Base-by-base conservation (phyloP, 2,329 filamentous ascomycete genomes). In the Phaeosphaeriaceae sp. region DNA sequence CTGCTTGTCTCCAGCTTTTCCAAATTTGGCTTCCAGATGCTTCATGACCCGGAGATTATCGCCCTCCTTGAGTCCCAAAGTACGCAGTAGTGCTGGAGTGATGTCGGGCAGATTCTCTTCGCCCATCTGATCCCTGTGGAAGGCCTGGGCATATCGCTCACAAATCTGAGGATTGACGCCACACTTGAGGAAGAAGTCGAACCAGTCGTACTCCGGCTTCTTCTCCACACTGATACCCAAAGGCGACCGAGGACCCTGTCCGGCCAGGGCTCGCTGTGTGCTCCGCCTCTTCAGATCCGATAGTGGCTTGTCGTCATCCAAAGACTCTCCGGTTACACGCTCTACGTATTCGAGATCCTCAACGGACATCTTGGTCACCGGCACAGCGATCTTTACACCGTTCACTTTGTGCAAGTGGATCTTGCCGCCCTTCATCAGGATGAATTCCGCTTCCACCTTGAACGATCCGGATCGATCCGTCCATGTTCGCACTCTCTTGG, bases 371-470 rank as follows among this genome's bases (percentile, higher is more conserved):
- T 99, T 99, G 42, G 88, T 84, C 26, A 98, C 88, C 2, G 95
- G 95, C 3, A 99, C 95, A 9, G 95, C 95, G 78, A 99, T 99
- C 79, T 98, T 98, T 70, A 99, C 93, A 40, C 95, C 95, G 75
- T 99, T 99, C 80, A 93, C 86, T 82, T 99, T 99, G 83, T 99
- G 95, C 22, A 99, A 84, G 78, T 99, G 96, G 66, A 99, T 96
- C 79, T 98, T 98, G 64, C 94, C 93, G 75, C 98, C 95, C 76
- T 93, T 93, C 53, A 98, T 85, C 26, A 93, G 94, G 52, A 99
- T 88, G 73, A 98, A 99, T 76, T 99, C 93, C 17, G 95, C 95
- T 67, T 98, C 95, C 55, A 99, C 95, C 69, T 93, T 98, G 81
- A 99, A 99, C 0, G 94, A 94, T 70, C 94, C 95, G 35, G 93